Percentiles rank a stretch among this genome's conserved stretches.
These are phyloP conservation scores for Leptodontidium sp. DNA, from an alignment of 2,329 filamentous ascomycete species.

Conservation along the genomic window DNA sequence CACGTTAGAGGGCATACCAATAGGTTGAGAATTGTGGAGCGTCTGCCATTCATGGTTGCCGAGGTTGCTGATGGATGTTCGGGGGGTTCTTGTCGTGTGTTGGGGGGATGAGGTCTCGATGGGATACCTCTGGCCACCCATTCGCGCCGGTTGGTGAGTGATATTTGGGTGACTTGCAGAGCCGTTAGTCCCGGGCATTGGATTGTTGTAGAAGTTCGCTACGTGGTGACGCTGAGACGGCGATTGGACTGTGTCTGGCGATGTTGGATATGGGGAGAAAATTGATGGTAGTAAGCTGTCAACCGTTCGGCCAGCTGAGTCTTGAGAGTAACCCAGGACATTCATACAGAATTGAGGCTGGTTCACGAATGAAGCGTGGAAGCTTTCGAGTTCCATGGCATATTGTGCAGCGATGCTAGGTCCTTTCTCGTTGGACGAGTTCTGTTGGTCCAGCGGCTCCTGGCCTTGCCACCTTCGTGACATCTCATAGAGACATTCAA, in stretches of 20 bases:
- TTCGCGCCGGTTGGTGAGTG: not conserved
- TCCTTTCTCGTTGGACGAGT: not conserved
- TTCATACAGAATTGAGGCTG: constrained; percentile 22
- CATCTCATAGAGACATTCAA: constrained; percentile 31
- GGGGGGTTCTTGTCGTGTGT: not conserved
- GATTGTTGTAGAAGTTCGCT: not conserved
- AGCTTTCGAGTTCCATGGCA: constrained; percentile 11
- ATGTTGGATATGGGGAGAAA: not conserved
- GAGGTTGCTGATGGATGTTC: not conserved
- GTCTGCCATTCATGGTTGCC: constrained; percentile 1
- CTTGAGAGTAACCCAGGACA: constrained; percentile 13
- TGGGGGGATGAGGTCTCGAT: not conserved
- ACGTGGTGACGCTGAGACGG: not conserved
- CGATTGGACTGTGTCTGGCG: not conserved
- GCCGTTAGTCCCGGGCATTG: not conserved
- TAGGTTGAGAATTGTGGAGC: not conserved
- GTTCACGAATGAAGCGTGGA: constrained; percentile 13
- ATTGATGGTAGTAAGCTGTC: constrained; percentile 11
- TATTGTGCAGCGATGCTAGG: constrained; percentile 6
- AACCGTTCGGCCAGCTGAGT: not conserved
- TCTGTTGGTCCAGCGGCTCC: not conserved
- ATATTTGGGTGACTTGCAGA: not conserved
- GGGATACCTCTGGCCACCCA: not conserved
- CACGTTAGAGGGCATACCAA: not conserved
- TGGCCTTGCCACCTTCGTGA: constrained; percentile 18